Evolutionary conservation across 2,329 filamentous ascomycete genomes (phyloP), one percentile per base, ranked within the genome.

Genomic region (Fusarium nodosum): DNA sequence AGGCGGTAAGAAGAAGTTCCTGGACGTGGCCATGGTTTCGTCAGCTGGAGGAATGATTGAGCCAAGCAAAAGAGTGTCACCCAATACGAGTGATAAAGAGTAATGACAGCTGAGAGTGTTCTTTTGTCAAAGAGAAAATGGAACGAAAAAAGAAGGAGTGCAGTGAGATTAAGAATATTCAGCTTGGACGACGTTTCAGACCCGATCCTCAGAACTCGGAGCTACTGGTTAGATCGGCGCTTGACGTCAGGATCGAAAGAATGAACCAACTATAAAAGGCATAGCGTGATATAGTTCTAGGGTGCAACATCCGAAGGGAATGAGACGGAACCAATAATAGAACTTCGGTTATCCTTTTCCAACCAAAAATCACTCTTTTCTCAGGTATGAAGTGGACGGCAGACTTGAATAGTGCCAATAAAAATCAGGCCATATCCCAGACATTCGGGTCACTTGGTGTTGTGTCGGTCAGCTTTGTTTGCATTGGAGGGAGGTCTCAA

Each of bases 291-390:
- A 15, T 10, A 8, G 9, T 8, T 5, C 18, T n/a, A 39, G 48
- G 34, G n/a, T 52, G n/a, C 9, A 18, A 18, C 10, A 52, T 22
- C 48, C 13, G 26, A 41, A 12, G n/a, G 18, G 13, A 51, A 39
- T 28, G 34, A 28, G 24, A 20, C 33, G 13, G 33, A 20, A 51
- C 48, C 48, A 52, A 52, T 52, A 39, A 52, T 41, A 52, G 48
- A 52, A 39, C 20, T 6, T 18, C 7, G 24, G 7, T 13, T 16
- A n/a, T 22, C 7, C 3, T 7, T 28, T 34, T 16, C 12, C 12
- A 7, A 20, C 39, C 8, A 16, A 1, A 24, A 50, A 36, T 20
- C 3, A n/a, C 20, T 28, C 34, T 24, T 39, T 24, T 28, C 16
- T 3, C 8, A 39, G 18, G 24, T 26, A 28, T 39, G 24, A 12